Evolutionary conservation across 805 yeast genomes (phyloP).

Genomic region (Komagataella kurtzmanii): DNA sequence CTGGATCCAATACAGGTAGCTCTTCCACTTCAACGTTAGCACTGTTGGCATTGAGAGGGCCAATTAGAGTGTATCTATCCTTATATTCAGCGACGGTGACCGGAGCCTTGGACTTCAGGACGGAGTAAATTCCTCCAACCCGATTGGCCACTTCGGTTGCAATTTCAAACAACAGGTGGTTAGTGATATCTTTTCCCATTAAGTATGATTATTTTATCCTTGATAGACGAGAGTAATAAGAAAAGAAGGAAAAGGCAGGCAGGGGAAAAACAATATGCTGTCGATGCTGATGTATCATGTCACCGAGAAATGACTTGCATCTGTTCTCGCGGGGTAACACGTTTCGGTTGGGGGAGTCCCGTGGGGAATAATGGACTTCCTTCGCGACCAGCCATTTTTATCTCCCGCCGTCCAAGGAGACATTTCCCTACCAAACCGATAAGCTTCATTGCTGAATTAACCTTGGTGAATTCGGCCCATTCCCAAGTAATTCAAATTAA

Average conservation of each 20-base stretch:
- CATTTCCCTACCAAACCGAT: not conserved
- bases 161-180: conserved; percentile 81
- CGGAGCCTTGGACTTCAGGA: conserved; percentile 91
- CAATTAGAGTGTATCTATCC: conserved; percentile 74
- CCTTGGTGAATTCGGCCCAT: not conserved
- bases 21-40: conserved; percentile 79
- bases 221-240: not conserved
- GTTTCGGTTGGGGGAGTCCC: conserved; percentile 71
- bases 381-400: not conserved
- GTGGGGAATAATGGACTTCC: conserved; percentile 36
- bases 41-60: conserved; percentile 66
- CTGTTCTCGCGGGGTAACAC: conserved; percentile 65
- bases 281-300: not conserved
- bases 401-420: not conserved
- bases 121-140: conserved; percentile 97
- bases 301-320: conserved; percentile 18
- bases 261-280: not conserved
- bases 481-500: not conserved
- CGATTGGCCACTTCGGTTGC: conserved; percentile 97
- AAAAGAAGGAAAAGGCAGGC: not conserved
- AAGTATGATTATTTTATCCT: not conserved
- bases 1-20: conserved; percentile 30
- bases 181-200: conserved; percentile 56
- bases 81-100: conserved; percentile 90
- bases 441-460: not conserved